Base-by-base conservation (phyloP, 2,329 filamentous ascomycete species). In the Daldinia sp. region DNA sequence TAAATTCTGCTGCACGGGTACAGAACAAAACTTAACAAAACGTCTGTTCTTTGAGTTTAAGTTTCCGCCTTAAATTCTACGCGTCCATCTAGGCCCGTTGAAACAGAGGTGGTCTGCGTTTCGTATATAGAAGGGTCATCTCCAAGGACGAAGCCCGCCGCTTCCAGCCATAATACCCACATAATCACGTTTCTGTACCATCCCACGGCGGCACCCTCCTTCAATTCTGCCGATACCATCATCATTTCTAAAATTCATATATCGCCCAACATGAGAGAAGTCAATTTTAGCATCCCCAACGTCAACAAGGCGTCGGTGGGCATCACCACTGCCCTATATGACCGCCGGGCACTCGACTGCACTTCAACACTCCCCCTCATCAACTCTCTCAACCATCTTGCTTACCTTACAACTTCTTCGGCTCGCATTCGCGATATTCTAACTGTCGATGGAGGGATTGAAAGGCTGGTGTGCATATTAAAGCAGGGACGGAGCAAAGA, bases 251-350 rank as follows among this genome's bases (percentile, higher is more conserved):
- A 63, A 50, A 28, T 58, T 23, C 10, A 23, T 13, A 61, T n/a
- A 66, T 71, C 69, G 74, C 67, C 72, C 88, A 95, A 81, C 83
- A 99, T 99, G 96, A 93, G 96, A 85, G 96, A 99, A 89, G 94
- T 97, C 84, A 98, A 98, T 83, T 98, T 98, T 84, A 98, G 94
- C 84, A 98, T 98, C 80, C 95, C 96, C 61, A 98, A 96, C 87
- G 94, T 97, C 88, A 98, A 98, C 84, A 98, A 98, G 91, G 96
- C 96, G 78, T 97, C 95, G 66, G 94, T 97, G 78, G 95, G 95
- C 82, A 99, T 99, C 83, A 99, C 96, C 74, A 98, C 96, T 64
- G 97, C 96, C 80, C 89, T 99, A 70, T 99, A 99, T 82, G 96
- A 99, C 83, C 93, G 96, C 74, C 92, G 96, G 80, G 96, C 96